These are phyloP conservation scores for Tricladium varicosporioides DNA, from an alignment of 2,329 filamentous ascomycete genomes.

Conservation along the genomic window DNA sequence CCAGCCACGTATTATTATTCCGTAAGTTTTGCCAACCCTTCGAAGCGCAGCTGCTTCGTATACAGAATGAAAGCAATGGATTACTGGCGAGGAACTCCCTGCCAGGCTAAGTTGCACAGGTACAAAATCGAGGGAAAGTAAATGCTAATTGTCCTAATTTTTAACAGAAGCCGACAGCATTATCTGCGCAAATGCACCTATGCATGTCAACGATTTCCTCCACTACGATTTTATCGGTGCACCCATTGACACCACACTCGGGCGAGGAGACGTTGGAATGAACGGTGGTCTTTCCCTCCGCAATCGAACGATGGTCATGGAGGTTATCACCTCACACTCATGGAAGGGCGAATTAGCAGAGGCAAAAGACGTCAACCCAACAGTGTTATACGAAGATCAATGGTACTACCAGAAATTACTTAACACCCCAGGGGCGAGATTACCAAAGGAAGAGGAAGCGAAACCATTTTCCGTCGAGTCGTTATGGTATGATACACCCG, in stretches of 20 bases:
- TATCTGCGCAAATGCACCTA: conserved; percentile 28
- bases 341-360: conserved; percentile 16
- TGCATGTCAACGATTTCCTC: conserved; percentile 30
- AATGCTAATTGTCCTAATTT: neutral
- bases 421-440: conserved; percentile 1
- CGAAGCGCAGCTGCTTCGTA: too few species aligned
- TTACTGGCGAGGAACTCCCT: too few species aligned
- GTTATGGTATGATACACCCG: conserved; percentile 11
- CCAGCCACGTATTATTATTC: conserved; percentile 33
- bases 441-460: conserved; percentile 13
- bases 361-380: neutral
- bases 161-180: conserved; percentile 29
- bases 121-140: neutral
- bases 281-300: conserved; percentile 36
- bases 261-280: conserved; percentile 18
- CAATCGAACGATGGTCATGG: conserved; percentile 32
- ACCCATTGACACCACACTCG: conserved; percentile 20
- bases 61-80: too few species aligned
- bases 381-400: conserved; percentile 14
- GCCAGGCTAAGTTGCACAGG: too few species aligned
- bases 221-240: conserved; percentile 36
- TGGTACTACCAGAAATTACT: conserved; percentile 17
- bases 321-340: conserved; percentile 21
- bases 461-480: conserved; percentile 17
- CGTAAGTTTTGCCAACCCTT: conserved; percentile 3